phyloP scores from a whole-genome alignment of 768 basidiomycete species.

The Naematelia encephala region DNA sequence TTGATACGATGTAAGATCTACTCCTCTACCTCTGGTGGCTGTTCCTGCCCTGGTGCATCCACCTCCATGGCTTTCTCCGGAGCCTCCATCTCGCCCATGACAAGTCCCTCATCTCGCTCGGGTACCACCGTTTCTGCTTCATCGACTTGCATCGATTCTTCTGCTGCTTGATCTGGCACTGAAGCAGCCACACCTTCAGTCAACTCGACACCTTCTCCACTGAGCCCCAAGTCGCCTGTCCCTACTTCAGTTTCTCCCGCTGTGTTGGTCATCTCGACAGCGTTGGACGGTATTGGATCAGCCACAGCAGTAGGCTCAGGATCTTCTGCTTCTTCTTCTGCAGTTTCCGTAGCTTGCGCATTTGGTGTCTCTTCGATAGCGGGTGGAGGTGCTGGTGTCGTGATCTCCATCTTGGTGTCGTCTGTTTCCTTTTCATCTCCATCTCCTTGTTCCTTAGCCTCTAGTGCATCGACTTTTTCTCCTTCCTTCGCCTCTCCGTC shows the following conservation, averaged over 20 bases:
- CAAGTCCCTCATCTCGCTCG: slow-evolving; percentile 19
- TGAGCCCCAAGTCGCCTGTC: slow-evolving; percentile 16
- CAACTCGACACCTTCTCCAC: slow-evolving; percentile 24
- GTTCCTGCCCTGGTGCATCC: slow-evolving; percentile 7
- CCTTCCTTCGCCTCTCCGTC: slow-evolving; percentile 9
- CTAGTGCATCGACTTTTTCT: slow-evolving; percentile 1
- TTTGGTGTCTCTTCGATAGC: neutral
- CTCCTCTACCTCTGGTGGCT: slow-evolving; percentile 1
- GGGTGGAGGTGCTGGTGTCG: neutral
- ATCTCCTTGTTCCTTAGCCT: slow-evolving; percentile 4
- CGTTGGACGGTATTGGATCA: slow-evolving; percentile 30
- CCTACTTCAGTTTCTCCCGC: slow-evolving; percentile 24
- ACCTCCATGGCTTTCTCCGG: slow-evolving; percentile 21
- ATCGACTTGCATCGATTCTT: slow-evolving; percentile 33
- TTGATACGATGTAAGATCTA: no score
- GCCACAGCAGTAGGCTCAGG: neutral
- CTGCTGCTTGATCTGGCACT: slow-evolving; percentile 9
- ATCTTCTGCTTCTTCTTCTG: neutral
- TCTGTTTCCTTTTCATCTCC: neutral
- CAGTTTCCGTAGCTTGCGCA: neutral
- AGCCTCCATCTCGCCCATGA: slow-evolving; percentile 28
- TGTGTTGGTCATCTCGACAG: slow-evolving; percentile 31
- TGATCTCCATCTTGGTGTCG: neutral
- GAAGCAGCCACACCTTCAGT: slow-evolving; percentile 8
- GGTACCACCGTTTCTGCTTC: neutral